A percentile compares a stretch with the other conserved stretches of the same genome.
phyloP scores from a whole-genome alignment of 441 rosid genomes.

The Jatropha podagrica region DNA sequence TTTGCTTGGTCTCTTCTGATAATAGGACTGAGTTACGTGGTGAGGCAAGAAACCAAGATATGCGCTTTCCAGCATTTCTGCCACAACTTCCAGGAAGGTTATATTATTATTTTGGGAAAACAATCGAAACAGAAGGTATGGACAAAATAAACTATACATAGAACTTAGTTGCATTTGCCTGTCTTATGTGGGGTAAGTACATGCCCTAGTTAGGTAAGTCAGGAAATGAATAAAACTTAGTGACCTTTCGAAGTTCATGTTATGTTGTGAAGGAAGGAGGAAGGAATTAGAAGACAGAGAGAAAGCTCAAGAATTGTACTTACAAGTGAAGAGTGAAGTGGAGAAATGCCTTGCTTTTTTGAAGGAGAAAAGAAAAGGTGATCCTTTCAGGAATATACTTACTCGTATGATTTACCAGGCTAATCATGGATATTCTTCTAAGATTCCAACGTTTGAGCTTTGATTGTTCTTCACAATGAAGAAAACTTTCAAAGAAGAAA shows the following conservation, averaged over 20 bases:
- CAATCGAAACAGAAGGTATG: constrained; percentile 60
- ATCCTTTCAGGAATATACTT: constrained; percentile 65
- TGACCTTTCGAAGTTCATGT: background rate
- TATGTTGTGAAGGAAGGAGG: constrained; percentile 46
- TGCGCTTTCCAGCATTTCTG: constrained; percentile 26
- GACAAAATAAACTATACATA: background rate
- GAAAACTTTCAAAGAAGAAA: too few species aligned
- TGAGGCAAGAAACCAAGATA: constrained; percentile 66
- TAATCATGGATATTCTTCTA: constrained; percentile 42
- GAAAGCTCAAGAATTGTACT: constrained; percentile 61
- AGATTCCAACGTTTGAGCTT: constrained; percentile 65
- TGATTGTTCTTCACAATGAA: constrained; percentile 24
- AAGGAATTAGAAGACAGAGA: constrained; percentile 54
- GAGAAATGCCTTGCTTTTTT: constrained; percentile 59
- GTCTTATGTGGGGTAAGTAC: too few species aligned
- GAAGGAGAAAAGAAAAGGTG: constrained; percentile 60
- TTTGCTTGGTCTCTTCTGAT: constrained; percentile 6
- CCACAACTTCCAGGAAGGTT: constrained; percentile 62
- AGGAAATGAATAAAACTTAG: too few species aligned
- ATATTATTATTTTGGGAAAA: constrained; percentile 73
- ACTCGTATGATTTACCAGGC: constrained; percentile 58
- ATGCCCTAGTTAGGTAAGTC: too few species aligned
- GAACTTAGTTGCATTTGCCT: too few species aligned
- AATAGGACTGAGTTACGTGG: constrained; percentile 45
- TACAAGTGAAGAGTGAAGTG: constrained; percentile 69